Base-by-base conservation (phyloP, 306 rosid species). In the Begonia peltatifolia region DNA sequence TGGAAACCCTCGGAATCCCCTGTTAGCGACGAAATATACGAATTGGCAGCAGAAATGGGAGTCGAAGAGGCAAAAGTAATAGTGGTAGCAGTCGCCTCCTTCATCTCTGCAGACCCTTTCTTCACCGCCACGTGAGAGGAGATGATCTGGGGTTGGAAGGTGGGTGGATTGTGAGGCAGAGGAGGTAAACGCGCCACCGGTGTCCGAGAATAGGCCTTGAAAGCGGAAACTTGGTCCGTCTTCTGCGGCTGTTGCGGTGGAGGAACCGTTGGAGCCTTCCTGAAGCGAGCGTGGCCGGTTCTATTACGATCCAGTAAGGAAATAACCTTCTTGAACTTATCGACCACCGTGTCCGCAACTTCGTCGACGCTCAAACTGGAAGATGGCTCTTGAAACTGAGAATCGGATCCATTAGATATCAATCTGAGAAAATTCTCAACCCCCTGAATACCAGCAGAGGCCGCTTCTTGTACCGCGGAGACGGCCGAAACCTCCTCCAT, bases 201-300 rank as follows among this genome's bases (percentile, higher is more conserved):
- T 10, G 66, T 65, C 2, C 83, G 88, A 11, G 67, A 73, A 42
- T 82, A 87, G 35, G 63, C 77, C 86, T 75, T 82, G 18, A 82
- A 82, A 68, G 88, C 86, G 47, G 90, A 82, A 9, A 53, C 62
- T 12, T 58, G 71, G 23, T 74, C 76, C 2, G 61, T 53, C 42
- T 63, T 60, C 35, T 46, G 17, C 2, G 61, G 56, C 16, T 60
- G 66, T 1, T 42, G 55, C 10, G 62, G 47, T 4, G 70, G 9
- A 11, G 67, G 54, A n/a, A 68, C 13, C 0, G 52, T 17, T 3
- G 80, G 76, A 16, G 76, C 82, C 42, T 71, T 76, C 68, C 94
- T 59, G 60, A 83, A 87, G 13, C 96, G 94, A 36, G 96, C 96
- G 18, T 83, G 96, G 9, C 95, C 96, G 3, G 62, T 63, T 70